Percentiles rank a stretch among this genome's conserved stretches.
These are phyloP conservation scores for Penicillium paneum DNA, from an alignment of 2,329 filamentous ascomycete genomes.

Conservation along the genomic window DNA sequence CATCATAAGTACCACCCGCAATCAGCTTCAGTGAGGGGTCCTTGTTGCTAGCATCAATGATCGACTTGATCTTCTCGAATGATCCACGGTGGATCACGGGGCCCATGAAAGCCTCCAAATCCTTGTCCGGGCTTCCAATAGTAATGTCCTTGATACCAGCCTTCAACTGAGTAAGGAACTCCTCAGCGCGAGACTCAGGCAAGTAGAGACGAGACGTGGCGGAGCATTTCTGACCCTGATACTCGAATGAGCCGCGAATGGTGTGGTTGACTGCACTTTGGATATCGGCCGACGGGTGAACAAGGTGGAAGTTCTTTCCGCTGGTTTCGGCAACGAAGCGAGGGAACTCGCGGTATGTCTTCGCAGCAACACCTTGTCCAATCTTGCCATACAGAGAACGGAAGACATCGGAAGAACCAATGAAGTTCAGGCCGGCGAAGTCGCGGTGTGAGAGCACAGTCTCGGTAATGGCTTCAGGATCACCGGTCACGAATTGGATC, in stretches of 20 bases:
- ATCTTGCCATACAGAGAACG: constrained; percentile 82
- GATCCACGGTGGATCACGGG: constrained; percentile 76
- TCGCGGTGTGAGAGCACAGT: constrained; percentile 70
- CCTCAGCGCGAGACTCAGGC: constrained; percentile 67
- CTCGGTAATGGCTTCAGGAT: constrained; percentile 77
- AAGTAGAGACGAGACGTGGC: constrained; percentile 77
- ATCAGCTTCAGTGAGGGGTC: constrained; percentile 68
- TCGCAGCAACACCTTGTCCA: constrained; percentile 71
- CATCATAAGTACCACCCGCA: constrained; percentile 71
- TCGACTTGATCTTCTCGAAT: constrained; percentile 72
- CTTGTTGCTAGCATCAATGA: constrained; percentile 72
- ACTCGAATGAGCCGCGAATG: constrained; percentile 81
- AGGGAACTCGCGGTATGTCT: constrained; percentile 76
- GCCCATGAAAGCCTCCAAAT: constrained; percentile 66
- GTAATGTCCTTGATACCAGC: constrained; percentile 65
- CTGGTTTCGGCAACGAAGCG: constrained; percentile 84
- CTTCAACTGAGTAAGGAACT: constrained; percentile 65
- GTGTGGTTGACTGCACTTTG: constrained; percentile 75
- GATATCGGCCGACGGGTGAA: constrained; percentile 72
- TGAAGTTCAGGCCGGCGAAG: constrained; percentile 86
- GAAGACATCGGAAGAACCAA: constrained; percentile 86
- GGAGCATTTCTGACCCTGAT: constrained; percentile 84
- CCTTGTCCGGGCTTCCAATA: constrained; percentile 52
- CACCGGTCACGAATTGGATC: constrained; percentile 87
- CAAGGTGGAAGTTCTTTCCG: constrained; percentile 85